Base-by-base conservation (phyloP, 139 green algal species). In the Chlamydomonas incerta region DNA sequence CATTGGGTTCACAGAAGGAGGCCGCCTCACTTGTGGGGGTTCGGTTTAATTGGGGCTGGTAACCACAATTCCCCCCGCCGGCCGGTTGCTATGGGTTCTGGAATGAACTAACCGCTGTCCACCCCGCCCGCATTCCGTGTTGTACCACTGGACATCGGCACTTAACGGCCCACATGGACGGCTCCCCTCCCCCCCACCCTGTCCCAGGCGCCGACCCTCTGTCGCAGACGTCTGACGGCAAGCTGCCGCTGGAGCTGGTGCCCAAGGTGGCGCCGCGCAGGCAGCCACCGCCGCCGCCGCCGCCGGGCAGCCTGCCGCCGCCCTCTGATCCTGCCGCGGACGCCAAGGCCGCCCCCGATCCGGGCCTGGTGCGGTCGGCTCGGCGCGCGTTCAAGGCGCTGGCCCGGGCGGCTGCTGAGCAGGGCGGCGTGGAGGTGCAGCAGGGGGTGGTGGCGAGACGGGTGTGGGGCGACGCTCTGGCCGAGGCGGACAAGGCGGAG, bases 171-270 rank as follows among this genome's bases (percentile, higher is more conserved):
- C n/a, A n/a, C n/a, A n/a, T n/a, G n/a, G n/a, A n/a, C n/a, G n/a
- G n/a, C n/a, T 41, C 17, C 33, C 47, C 28, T 10, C 41, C 26
- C 50, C 15, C 26, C 31, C 18, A 10, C 72, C 2, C 60, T 35
- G 5, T 13, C 58, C 4, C 50, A 86, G 81, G 81, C 29, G 81
- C 81, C 35, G 81, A 86, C 55, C 81, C 81, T 34, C 81, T 79
- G 52, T 26, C 33, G 47, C 68, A 77, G 34, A 80, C 68, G 55
- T 2, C 14, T 21, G 69, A 86, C 57, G 81, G 81, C 28, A n/a
- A 60, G 57, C 69, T 86, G 69, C 68, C 81, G 15, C 35, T 72
- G 52, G 68, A 86, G 68, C 81, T 86, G 52, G 68, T 86, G 57
- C 81, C 55, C 14, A 26, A 14, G 15, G 69, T 28, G 13, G 81